Conservation (phyloP, 441 rosid genomes). For the Erodium moschatum region DNA sequence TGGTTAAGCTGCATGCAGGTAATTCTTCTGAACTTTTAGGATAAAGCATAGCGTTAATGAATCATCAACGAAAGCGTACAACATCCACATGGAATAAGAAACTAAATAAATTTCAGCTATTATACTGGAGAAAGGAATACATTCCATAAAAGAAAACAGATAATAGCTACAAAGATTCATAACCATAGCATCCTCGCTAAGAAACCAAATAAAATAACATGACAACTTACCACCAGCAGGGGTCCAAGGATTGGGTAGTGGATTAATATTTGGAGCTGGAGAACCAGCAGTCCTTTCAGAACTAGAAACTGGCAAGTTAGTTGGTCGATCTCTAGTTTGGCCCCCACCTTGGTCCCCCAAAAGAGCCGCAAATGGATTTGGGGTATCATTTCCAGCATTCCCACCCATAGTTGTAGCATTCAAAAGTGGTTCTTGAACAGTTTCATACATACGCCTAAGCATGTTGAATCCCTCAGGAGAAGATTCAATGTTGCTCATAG, state of each 20-base stretch:
- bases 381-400: constrained; percentile 34
- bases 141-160: background rate
- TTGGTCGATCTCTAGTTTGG: constrained; percentile 33
- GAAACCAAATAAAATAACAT: background rate
- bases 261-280: constrained; percentile 12
- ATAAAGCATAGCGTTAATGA: background rate
- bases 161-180: background rate
- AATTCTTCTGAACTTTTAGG: background rate
- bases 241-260: constrained; percentile 57
- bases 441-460: constrained; percentile 64
- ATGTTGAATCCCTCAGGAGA: constrained; percentile 62
- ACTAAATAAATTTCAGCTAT: background rate
- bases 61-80: background rate
- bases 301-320: constrained; percentile 22
- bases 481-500: constrained; percentile 59
- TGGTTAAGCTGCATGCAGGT: background rate
- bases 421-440: constrained; percentile 53
- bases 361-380: constrained; percentile 62
- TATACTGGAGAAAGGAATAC: background rate
- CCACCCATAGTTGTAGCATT: constrained; percentile 51
- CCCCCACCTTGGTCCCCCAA: constrained; percentile 44
- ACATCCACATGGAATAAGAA: background rate
- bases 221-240: constrained; percentile 34
- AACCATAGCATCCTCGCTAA: background rate
- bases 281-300: constrained; percentile 33